Conservation (phyloP, 305 asterid genomes). For the Solanum hybrid region DNA sequence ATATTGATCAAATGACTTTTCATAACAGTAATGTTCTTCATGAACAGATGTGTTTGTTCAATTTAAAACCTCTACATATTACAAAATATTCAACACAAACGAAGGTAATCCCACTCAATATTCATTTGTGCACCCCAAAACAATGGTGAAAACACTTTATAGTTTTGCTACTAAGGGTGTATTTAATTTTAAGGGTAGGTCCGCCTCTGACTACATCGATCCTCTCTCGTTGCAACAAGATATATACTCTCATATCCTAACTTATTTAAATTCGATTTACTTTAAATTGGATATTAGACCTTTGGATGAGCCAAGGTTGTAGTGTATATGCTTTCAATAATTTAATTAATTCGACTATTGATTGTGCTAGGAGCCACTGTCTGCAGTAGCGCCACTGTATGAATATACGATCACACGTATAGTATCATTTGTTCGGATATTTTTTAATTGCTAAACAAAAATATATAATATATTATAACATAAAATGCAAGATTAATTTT, state of each 20-base stretch:
- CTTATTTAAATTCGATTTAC: neutral
- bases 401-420: neutral
- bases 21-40: too few species aligned
- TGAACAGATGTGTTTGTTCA: too few species aligned
- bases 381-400: neutral
- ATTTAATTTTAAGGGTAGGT: neutral
- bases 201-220: neutral
- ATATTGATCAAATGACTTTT: too few species aligned
- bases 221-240: neutral
- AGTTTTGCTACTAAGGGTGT: too few species aligned
- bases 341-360: neutral
- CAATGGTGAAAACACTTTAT: too few species aligned
- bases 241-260: neutral
- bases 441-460: fast-evolving
- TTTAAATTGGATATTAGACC: neutral
- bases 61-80: too few species aligned
- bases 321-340: neutral
- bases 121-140: too few species aligned
- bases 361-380: neutral
- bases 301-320: neutral
- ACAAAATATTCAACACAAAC: too few species aligned
- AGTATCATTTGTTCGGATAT: neutral
- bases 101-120: too few species aligned
- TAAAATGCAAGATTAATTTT: neutral
- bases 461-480: neutral